Percentiles rank a stretch among this genome's conserved stretches.
Evolutionary conservation across 176 grass and related monocot species (phyloP).

Genomic region (Triticum aestivum): IWGSC_CS_RefSeq_v2.1 NC_057811.1:446276191-446276690

Average conservation of each 20-base stretch:
- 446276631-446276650: background rate
- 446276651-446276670: background rate
- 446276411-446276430: slow-evolving; percentile 38
- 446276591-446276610: background rate
- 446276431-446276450: slow-evolving; percentile 1
- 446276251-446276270: slow-evolving; percentile 65
- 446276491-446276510: slow-evolving; percentile 26
- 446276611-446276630: slow-evolving; percentile 4
- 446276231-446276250: slow-evolving; percentile 88
- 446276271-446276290: slow-evolving; percentile 68
- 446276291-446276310: slow-evolving; percentile 81
- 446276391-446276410: slow-evolving; percentile 38
- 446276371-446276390: slow-evolving; percentile 56
- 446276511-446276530: slow-evolving; percentile 57
- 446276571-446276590: slow-evolving; percentile 48
- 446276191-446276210: slow-evolving; percentile 14
- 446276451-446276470: slow-evolving; percentile 52
- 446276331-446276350: slow-evolving; percentile 69
- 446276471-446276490: slow-evolving; percentile 70
- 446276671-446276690: slow-evolving; percentile 51
- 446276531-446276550: slow-evolving; percentile 91
- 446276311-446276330: slow-evolving; percentile 87
- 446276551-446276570: slow-evolving; percentile 90
- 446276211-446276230: slow-evolving; percentile 77
- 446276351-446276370: slow-evolving; percentile 96